Base-by-base conservation (phyloP, 371 early-diverging fungal genomes). In the Mucor lusitanicus region DNA sequence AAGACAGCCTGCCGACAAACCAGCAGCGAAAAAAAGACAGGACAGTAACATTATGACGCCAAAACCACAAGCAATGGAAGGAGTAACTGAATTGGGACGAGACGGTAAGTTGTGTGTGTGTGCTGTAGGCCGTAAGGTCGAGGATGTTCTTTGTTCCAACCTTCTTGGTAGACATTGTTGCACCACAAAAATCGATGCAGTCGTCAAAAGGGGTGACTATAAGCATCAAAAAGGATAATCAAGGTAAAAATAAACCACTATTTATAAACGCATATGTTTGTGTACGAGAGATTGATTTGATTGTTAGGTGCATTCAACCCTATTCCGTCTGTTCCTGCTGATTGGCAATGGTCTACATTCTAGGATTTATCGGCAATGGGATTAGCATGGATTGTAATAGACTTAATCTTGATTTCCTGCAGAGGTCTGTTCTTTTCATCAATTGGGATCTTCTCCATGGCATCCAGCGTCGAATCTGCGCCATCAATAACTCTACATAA, bases 311-410 rank as follows among this genome's bases (percentile, higher is more conserved):
- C 66, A 19, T 71, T 75, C 32, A 60, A 71, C 57, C 72, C 71
- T 23, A 66, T 69, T 50, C 69, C 72, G 23, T 75, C 75, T 8
- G 72, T 75, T 33, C 75, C 75, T 53, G 72, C 69, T 60, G 72
- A 75, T 57, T 75, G 75, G 75, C 75, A 75, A 54, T 75, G 75
- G 75, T 75, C 75, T 12, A 75, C 75, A 6, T 75, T 75, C 56
- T 75, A 69, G 35, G 25, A 59, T 48, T 82, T 82, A 50, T 95
- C 94, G 4, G 98, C 97, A 37, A 97, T 82, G 9, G 98, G 98
- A 73, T 98, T 98, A n/a, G 98, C 96, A 79, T 97, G 97, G 39
- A 98, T 92, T 0, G 94, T 96, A 13, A 96, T 88, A 3, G 84
- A 82, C 58, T 80, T 82, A 21, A 98, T 92, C 65, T 87, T 84